These are phyloP conservation scores for Rhipidocladum racemiflorum DNA, from an alignment of 176 grass and related monocot species.

Conservation along the genomic window DNA sequence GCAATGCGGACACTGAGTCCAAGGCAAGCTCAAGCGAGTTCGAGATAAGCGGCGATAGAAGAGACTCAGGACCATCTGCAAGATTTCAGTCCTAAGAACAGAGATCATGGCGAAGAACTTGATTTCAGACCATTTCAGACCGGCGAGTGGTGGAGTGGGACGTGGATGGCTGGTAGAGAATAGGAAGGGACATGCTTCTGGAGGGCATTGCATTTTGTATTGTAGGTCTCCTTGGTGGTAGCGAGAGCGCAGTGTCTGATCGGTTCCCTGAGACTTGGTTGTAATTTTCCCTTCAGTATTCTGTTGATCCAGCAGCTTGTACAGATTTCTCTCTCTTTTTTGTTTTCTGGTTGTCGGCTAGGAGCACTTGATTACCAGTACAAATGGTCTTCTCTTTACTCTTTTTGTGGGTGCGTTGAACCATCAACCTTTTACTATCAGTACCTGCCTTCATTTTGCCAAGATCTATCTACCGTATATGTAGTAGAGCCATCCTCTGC, in stretches of 20 bases:
- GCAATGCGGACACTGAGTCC: slow-evolving; percentile 38
- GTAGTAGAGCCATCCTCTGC: too few species aligned
- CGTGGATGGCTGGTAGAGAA: background rate
- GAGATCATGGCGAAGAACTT: background rate
- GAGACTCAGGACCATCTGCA: slow-evolving; percentile 40
- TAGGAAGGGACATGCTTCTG: background rate
- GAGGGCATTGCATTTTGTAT: slow-evolving; percentile 18
- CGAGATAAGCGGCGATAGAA: slow-evolving; percentile 28
- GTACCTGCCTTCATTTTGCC: background rate
- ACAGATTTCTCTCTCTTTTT: background rate
- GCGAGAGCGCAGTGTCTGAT: slow-evolving; percentile 1
- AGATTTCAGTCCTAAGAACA: slow-evolving; percentile 42
- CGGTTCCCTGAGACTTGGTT: background rate
- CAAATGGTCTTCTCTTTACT: background rate
- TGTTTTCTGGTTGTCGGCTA: background rate
- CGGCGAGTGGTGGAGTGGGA: background rate
- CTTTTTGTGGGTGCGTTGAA: background rate
- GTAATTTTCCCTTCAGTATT: background rate
- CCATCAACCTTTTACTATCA: too few species aligned
- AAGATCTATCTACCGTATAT: background rate
- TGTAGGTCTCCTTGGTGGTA: slow-evolving; percentile 11
- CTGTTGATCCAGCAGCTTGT: slow-evolving; percentile 28
- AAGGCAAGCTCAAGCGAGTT: slow-evolving; percentile 53
- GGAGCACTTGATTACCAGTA: background rate
- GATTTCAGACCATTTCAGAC: background rate